These are phyloP conservation scores for Oenanthe javanica DNA, from an alignment of 140 eudicot genomes.

Conservation along the genomic window DNA sequence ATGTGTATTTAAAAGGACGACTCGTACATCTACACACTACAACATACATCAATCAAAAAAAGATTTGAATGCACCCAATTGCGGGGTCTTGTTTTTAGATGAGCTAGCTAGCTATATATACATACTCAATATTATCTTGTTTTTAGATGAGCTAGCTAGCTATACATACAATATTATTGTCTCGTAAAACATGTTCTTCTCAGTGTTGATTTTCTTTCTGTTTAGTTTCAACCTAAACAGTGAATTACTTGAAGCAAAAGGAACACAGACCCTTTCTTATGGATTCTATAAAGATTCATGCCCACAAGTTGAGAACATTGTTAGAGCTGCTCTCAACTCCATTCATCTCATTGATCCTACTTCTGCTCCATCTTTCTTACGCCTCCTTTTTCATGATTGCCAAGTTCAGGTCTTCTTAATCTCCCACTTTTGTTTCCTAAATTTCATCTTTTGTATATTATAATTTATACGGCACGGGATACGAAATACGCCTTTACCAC, in stretches of 20 bases:
- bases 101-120: too few species aligned
- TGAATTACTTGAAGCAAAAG: constrained; percentile 1
- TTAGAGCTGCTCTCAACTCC: constrained; percentile 20
- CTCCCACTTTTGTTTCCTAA: not conserved
- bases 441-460: not conserved
- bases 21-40: not conserved
- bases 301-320: constrained; percentile 36
- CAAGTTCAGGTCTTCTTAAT: constrained; percentile 41
- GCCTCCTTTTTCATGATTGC: constrained; percentile 52
- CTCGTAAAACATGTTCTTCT: not conserved
- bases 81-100: not conserved
- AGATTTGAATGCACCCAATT: not conserved
- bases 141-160: too few species aligned
- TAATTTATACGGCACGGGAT: not conserved
- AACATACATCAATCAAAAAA: not conserved
- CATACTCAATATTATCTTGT: too few species aligned
- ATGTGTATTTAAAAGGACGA: not conserved
- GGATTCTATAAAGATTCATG: constrained; percentile 28
- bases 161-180: too few species aligned
- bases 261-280: constrained; percentile 16
- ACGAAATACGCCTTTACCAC: not conserved
- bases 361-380: constrained; percentile 26
- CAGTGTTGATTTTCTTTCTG: not conserved
- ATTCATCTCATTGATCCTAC: constrained; percentile 31
- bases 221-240: not conserved